phyloP scores from a whole-genome alignment of 176 grass and related monocot species.

The Puccinellia tenuiflora region DNA sequence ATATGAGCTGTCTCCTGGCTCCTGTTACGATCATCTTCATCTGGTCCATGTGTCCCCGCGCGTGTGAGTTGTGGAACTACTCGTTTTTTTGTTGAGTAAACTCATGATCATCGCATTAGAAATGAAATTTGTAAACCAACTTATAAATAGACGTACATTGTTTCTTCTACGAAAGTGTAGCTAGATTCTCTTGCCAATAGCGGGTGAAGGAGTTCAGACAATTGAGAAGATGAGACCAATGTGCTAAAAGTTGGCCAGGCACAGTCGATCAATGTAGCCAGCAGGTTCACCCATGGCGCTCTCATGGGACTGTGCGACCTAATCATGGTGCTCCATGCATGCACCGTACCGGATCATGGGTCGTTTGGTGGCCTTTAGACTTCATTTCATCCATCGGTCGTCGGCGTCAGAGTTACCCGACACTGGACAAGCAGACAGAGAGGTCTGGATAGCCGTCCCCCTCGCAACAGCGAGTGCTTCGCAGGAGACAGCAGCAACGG shows the following conservation, averaged over 20 bases:
- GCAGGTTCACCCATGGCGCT: not conserved
- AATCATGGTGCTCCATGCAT: slow-evolving; percentile 18
- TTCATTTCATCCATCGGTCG: not conserved
- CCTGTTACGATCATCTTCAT: not conserved
- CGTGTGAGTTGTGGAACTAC: not conserved
- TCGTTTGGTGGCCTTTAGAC: slow-evolving; percentile 12
- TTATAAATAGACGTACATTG: no score
- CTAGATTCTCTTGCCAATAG: not conserved
- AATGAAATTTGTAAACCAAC: no score
- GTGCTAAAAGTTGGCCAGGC: not conserved
- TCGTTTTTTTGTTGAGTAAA: not conserved
- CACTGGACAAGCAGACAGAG: not conserved
- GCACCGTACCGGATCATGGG: not conserved
- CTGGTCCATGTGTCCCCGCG: not conserved
- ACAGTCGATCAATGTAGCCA: not conserved
- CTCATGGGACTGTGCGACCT: not conserved
- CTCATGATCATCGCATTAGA: not conserved
- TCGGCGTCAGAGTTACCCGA: not conserved
- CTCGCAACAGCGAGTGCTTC: not conserved
- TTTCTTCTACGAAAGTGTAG: not conserved
- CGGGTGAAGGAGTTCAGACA: not conserved
- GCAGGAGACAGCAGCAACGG: not conserved
- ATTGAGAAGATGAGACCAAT: not conserved
- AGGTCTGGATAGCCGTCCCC: not conserved
- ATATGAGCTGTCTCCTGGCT: not conserved